Conservation (phyloP, 768 basidiomycete genomes). For the Mycena leptocephala region DNA sequence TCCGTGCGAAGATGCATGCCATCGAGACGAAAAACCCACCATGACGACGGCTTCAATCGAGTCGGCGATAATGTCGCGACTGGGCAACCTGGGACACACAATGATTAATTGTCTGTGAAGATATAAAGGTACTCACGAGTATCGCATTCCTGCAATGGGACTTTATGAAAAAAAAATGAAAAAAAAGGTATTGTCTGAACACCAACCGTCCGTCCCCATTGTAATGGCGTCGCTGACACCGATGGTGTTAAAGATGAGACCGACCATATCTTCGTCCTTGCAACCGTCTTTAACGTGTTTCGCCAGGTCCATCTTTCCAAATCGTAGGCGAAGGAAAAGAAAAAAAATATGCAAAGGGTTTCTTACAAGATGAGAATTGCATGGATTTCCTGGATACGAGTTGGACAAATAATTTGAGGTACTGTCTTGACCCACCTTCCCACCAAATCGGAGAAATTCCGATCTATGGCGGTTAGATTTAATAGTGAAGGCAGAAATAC, state of each 20-base stretch:
- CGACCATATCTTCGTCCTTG: conserved; percentile 84
- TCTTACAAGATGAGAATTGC: conserved; percentile 85
- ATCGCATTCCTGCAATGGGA: conserved; percentile 79
- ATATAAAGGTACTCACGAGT: conserved; percentile 72
- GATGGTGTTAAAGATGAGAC: conserved; percentile 88
- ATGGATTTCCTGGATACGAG: conserved; percentile 78
- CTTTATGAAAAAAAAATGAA: not conserved
- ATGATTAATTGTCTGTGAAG: not conserved
- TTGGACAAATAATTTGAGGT: not conserved
- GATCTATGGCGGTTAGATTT: conserved; percentile 64
- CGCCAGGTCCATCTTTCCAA: conserved; percentile 79
- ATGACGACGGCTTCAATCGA: conserved; percentile 77
- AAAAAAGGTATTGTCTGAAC: conserved; percentile 45
- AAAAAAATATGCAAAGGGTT: not conserved
- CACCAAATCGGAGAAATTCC: conserved; percentile 94
- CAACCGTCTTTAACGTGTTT: conserved; percentile 89
- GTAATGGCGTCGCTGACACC: conserved; percentile 89
- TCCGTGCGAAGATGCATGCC: conserved; percentile 70
- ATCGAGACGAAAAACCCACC: not conserved
- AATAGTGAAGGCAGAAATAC: conserved; percentile 12
- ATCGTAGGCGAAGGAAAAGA: not conserved
- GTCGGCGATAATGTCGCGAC: conserved; percentile 92
- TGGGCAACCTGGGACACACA: conserved; percentile 73
- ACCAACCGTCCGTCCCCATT: conserved; percentile 93
- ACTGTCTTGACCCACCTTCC: conserved; percentile 73